Conservation (phyloP, 768 basidiomycete genomes). For the Agaricus bisporus region DNA sequence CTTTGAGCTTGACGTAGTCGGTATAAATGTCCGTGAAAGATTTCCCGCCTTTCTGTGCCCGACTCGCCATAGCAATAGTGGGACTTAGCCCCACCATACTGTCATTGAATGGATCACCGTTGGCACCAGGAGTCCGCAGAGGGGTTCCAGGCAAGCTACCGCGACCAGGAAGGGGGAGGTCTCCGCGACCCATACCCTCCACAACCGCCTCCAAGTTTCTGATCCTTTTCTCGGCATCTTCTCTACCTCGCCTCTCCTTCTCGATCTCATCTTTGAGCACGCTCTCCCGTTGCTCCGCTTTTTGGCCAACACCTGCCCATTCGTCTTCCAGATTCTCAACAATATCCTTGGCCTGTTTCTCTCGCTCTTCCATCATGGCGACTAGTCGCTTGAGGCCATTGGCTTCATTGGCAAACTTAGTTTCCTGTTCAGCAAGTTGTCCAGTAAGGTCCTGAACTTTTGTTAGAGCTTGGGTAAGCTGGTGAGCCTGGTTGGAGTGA, state of each 20-base stretch:
- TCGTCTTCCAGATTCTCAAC: conserved; percentile 81
- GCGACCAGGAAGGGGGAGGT: conserved; percentile 49
- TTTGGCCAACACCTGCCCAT: conserved; percentile 68
- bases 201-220: conserved; percentile 71
- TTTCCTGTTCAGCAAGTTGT: conserved; percentile 80
- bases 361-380: conserved; percentile 81
- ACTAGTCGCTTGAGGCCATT: conserved; percentile 70
- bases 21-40: conserved; percentile 93
- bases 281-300: conserved; percentile 62
- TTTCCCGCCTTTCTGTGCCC: conserved; percentile 75
- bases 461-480: conserved; percentile 70
- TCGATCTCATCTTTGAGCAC: conserved; percentile 65
- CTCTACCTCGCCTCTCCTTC: conserved; percentile 60
- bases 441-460: conserved; percentile 71
- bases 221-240: conserved; percentile 64
- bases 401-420: conserved; percentile 73
- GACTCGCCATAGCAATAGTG: conserved; percentile 81
- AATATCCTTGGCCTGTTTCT: conserved; percentile 76
- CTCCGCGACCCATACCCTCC: conserved; percentile 65
- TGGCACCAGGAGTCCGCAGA: conserved; percentile 29
- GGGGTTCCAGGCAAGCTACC: conserved; percentile 46
- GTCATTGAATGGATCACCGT: conserved; percentile 38
- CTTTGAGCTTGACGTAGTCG: conserved; percentile 83
- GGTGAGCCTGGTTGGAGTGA: conserved; percentile 64
- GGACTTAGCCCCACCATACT: conserved; percentile 74